Base-by-base conservation (phyloP, 1,284 basidiomycete genomes). In the Irpex lacteus region DNA sequence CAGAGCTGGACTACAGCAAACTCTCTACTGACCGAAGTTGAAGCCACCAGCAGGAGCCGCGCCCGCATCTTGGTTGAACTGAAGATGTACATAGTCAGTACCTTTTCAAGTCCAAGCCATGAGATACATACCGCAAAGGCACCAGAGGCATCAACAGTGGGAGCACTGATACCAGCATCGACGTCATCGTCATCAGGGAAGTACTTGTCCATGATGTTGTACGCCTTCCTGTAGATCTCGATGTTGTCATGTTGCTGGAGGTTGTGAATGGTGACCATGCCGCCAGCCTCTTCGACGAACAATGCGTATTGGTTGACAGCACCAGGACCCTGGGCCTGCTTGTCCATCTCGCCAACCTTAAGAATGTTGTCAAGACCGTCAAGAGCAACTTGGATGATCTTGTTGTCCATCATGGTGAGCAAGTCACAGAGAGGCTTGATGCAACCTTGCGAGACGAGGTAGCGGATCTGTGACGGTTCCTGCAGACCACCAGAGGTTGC, bases 191-290 rank as follows among this genome's bases (percentile, higher is more conserved):
- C 92, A 70, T 94, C 91, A 40, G 92, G 91, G 88, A 94, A 93
- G 80, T 92, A 95, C 74, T 93, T 96, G 81, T 97, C 95, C 95
- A 98, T 98, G 76, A 98, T 98, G 79, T 96, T 97, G 87, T 98
- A 99, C 67, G 96, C 97, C 83, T 99, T 99, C 86, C 98, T 98
- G 84, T 99, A 94, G 74, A 99, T 99, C 74, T 99, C 97, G 78
- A 98, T 80, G 80, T 98, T 99, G 81, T 99, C 97, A 79, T 99
- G 98, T 79, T 98, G 96, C 81, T 99, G 98, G 67, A 99, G 87
- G 79, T 98, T 97, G 85, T 98, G 97, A 76, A 99, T 98, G 26
- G 95, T 92, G 68, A 97, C 87, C 96, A 99, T 98, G 60, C 98
- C 98, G 69, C 98, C 97, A 44, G 96, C 96, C 79, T 99, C 98